Evolutionary conservation across 306 rosid genomes (phyloP), one percentile per base, ranked within the genome.

Genomic region (Quercus alba): DNA sequence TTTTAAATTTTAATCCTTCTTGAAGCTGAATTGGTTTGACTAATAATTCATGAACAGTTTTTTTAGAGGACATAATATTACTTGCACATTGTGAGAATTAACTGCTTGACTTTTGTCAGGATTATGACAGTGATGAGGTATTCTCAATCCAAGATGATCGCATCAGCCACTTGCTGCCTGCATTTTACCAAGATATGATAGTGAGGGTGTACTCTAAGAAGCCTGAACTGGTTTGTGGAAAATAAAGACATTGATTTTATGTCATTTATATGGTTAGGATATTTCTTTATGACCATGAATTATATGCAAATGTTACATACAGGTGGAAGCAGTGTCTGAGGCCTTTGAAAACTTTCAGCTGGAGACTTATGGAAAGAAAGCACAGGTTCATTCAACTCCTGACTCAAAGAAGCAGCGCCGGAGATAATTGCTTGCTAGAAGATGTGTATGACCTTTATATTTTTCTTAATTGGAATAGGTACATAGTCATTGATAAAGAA

Each of bases 261-360:
- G 26, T 38, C 28, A 70, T 41, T 17, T 19, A 41, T 25, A 9
- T 38, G 14, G 30, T 35, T 3, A 38, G 12, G 57, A 44, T 70
- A 67, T 41, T 25, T 19, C 55, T 75, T 41, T 58, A 15, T 64
- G 71, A 76, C 41, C 63, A 4, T 33, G 33, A 26, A 75, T 61
- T 83, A 85, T 25, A 70, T 64, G 64, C 52, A 20, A 6, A 49
- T 66, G 52, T 49, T 67, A 26, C 66, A 58, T 17, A 46, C 76
- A 94, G 98, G 98, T 94, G 57, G 94, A 72, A 81, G 89, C 85
- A 71, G 90, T 94, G 79, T 92, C 98, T n/a, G n/a, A n/a, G n/a
- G n/a, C n/a, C n/a, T n/a, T n/a, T n/a, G n/a, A n/a, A n/a, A n/a
- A n/a, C n/a, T n/a, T n/a, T n/a, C n/a, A n/a, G n/a, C n/a, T n/a